phyloP scores from a whole-genome alignment of 2,329 filamentous ascomycete species.

The Aspergillus sp. region DNA sequence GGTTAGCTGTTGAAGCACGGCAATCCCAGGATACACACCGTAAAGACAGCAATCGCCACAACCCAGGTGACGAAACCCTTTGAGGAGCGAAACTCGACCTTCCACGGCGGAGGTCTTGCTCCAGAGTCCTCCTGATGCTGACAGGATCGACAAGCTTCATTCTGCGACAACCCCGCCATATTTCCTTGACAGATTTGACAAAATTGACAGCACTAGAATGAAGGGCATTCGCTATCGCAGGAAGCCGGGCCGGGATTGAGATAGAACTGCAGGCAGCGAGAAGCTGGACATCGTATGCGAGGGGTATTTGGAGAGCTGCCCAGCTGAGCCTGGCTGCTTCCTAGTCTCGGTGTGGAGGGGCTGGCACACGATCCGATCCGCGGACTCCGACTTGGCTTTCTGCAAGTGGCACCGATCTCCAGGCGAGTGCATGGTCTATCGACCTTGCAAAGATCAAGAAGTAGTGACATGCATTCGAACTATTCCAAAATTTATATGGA shows the following conservation, averaged over 20 bases:
- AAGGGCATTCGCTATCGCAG: neutral
- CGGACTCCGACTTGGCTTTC: neutral
- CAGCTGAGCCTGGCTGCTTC: neutral
- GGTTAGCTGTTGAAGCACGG: slow-evolving; percentile 1
- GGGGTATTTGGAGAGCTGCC: neutral
- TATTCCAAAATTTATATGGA: too few relatives aligned
- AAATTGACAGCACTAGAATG: neutral
- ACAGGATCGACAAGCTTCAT: slow-evolving; percentile 4
- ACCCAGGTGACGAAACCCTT: slow-evolving; percentile 44
- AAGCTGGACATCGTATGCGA: neutral
- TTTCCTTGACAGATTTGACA: neutral
- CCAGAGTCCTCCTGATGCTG: neutral
- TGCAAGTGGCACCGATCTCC: neutral
- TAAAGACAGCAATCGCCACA: slow-evolving; percentile 48
- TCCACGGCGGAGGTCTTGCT: slow-evolving; percentile 23
- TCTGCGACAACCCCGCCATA: neutral
- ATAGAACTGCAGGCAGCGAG: neutral
- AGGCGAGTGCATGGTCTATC: neutral
- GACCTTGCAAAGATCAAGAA: too few relatives aligned
- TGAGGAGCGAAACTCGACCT: slow-evolving; percentile 42
- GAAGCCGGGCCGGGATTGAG: neutral
- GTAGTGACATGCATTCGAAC: too few relatives aligned
- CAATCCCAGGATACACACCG: slow-evolving; percentile 32
- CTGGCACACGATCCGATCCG: neutral
- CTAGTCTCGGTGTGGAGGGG: neutral